These are phyloP conservation scores for Chrysosporium keratinophilum DNA, from an alignment of 2,329 filamentous ascomycete genomes.

Conservation along the genomic window DNA sequence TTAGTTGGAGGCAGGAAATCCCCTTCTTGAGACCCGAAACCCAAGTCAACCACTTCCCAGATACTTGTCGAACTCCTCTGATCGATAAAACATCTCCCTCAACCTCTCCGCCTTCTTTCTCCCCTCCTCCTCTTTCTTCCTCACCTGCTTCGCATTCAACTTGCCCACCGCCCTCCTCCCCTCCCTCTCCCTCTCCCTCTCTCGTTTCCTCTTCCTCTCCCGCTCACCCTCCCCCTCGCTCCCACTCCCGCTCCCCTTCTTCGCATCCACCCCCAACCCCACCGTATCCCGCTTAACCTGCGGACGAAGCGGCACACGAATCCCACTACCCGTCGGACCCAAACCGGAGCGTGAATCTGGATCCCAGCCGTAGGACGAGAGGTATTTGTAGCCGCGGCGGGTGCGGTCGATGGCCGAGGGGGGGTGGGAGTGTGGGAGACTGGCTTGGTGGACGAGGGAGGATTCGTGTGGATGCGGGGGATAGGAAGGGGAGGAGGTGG, in stretches of 20 bases:
- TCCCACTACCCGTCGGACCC: constrained; percentile 59
- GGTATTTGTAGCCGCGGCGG: constrained; percentile 45
- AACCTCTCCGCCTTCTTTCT: constrained; percentile 54
- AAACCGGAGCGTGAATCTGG: constrained; percentile 57
- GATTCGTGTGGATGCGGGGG: constrained; percentile 40
- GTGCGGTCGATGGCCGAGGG: constrained; percentile 50
- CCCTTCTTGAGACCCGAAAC: neutral
- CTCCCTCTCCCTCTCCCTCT: constrained; percentile 22
- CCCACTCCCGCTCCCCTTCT: constrained; percentile 22
- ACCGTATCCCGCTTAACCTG: constrained; percentile 62
- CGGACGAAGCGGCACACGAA: constrained; percentile 63
- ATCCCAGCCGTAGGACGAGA: constrained; percentile 51
- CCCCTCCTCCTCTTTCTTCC: constrained; percentile 51
- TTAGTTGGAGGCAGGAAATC: neutral
- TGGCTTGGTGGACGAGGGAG: constrained; percentile 48
- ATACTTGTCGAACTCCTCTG: constrained; percentile 66
- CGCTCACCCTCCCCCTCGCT: constrained; percentile 28
- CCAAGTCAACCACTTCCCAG: constrained; percentile 38
- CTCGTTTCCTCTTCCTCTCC: constrained; percentile 26
- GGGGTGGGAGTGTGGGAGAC: constrained; percentile 46
- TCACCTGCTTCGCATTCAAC: constrained; percentile 60
- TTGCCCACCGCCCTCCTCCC: constrained; percentile 33
- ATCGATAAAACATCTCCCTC: constrained; percentile 60
- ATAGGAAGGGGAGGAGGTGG: constrained; percentile 18
- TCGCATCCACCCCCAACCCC: constrained; percentile 52